Evolutionary conservation across 257 asterid species (phyloP).

Genomic region (Henckelia pumila): DNA sequence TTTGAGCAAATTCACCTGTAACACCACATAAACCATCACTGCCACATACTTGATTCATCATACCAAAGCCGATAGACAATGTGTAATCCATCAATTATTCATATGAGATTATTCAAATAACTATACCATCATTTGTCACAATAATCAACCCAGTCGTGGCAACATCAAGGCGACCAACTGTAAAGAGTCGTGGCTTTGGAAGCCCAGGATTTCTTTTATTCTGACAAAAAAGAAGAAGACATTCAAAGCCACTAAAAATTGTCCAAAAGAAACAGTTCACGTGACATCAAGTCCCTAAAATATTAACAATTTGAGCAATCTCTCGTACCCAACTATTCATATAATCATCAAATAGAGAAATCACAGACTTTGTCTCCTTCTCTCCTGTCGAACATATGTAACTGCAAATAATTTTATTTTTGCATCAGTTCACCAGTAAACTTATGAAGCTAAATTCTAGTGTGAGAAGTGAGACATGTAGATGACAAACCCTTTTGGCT

Average conservation of each 20-base stretch:
- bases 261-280: constrained; percentile 17
- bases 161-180: constrained; percentile 99
- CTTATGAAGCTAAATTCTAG: constrained; percentile 16
- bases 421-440: constrained; percentile 25
- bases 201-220: constrained; percentile 62
- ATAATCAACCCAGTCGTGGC: constrained; percentile 87
- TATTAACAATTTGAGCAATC: constrained; percentile 7
- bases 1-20: constrained; percentile 88
- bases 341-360: constrained; percentile 73
- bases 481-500: constrained; percentile 93
- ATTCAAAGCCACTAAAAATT: constrained; percentile 6
- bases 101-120: constrained; percentile 14
- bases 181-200: constrained; percentile 82
- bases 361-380: constrained; percentile 77
- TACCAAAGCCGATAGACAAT: too few relatives aligned
- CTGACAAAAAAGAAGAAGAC: constrained; percentile 38
- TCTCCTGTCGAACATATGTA: constrained; percentile 97
- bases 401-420: constrained; percentile 39
- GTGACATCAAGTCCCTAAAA: constrained; percentile 1
- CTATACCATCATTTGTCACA: constrained; percentile 93
- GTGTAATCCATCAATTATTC: constrained; percentile 7
- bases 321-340: constrained; percentile 77
- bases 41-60: constrained; percentile 13
- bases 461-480: constrained; percentile 19
- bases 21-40: constrained; percentile 23